Percentiles rank a stretch among this genome's conserved stretches.
Conservation (phyloP, 2,329 filamentous ascomycete species). For the Xylaria sp. region DNA sequence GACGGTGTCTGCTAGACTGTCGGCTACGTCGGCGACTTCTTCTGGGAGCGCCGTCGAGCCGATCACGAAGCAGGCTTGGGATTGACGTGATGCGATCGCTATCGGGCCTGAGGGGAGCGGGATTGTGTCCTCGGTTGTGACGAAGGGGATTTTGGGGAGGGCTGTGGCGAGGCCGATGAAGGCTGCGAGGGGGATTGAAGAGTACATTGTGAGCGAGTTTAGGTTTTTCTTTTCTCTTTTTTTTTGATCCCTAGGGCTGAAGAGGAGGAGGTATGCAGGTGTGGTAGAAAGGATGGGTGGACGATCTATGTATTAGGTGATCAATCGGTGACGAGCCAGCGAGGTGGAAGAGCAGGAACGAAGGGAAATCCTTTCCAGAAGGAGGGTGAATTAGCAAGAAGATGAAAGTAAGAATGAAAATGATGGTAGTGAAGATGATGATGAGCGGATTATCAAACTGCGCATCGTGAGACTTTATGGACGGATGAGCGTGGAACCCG, state of each 20-base stretch:
- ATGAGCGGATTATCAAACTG: slow-evolving; percentile 23
- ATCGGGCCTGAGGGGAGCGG: slow-evolving; percentile 14
- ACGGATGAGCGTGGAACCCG: slow-evolving; percentile 1
- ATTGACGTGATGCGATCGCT: slow-evolving; percentile 14
- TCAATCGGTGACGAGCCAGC: slow-evolving; percentile 35
- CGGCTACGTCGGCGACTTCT: slow-evolving; percentile 59
- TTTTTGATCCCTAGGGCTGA: background rate
- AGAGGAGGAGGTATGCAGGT: background rate
- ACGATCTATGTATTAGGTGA: background rate
- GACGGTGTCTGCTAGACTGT: slow-evolving; percentile 55
- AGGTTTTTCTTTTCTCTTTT: background rate
- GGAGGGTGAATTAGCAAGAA: background rate
- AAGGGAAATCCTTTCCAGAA: slow-evolving; percentile 39
- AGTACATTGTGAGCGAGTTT: slow-evolving; percentile 22
- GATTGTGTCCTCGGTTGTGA: slow-evolving; percentile 33
- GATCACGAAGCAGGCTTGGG: slow-evolving; percentile 62
- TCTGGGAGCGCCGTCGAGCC: slow-evolving; percentile 62
- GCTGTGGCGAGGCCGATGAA: slow-evolving; percentile 36
- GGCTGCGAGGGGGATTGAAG: slow-evolving; percentile 34
- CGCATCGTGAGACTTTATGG: slow-evolving; percentile 34
- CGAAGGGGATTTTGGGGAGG: slow-evolving; percentile 43
- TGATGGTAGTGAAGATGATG: background rate
- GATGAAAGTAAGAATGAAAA: background rate
- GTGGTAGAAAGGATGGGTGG: slow-evolving; percentile 3
- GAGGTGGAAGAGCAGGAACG: slow-evolving; percentile 36